These are phyloP conservation scores for Globisporangium canariense DNA, from an alignment of 352 stramenopile species.

Conservation along the genomic window DNA sequence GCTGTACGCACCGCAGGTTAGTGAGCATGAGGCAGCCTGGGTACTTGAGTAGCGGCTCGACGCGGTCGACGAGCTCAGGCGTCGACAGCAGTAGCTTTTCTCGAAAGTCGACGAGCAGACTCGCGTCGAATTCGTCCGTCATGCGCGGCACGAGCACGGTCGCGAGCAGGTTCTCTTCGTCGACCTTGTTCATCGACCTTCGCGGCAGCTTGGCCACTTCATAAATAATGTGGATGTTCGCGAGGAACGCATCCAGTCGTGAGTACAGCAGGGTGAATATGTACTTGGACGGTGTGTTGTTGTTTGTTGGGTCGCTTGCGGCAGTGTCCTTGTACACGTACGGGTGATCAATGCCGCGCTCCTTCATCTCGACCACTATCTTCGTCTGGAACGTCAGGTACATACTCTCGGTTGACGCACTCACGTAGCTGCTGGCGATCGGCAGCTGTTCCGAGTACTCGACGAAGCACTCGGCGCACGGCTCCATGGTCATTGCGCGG, in stretches of 20 bases:
- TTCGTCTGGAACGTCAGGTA: slow-evolving; percentile 67
- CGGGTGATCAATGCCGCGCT: slow-evolving; percentile 75
- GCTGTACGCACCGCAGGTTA: slow-evolving; percentile 21
- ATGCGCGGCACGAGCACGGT: slow-evolving; percentile 64
- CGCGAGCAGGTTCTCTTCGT: slow-evolving; percentile 75
- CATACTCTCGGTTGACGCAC: slow-evolving; percentile 22
- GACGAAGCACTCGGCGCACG: slow-evolving; percentile 49
- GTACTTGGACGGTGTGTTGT: slow-evolving; percentile 45
- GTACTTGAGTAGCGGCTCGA: slow-evolving; percentile 90
- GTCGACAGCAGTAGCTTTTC: slow-evolving; percentile 72
- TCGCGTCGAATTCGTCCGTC: slow-evolving; percentile 85
- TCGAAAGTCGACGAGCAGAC: slow-evolving; percentile 88
- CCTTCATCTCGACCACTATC: slow-evolving; percentile 83
- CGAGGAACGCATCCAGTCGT: slow-evolving; percentile 61
- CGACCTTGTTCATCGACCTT: slow-evolving; percentile 74
- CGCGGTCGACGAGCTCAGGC: slow-evolving; percentile 81
- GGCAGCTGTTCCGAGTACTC: slow-evolving; percentile 9
- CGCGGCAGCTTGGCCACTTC: slow-evolving; percentile 50
- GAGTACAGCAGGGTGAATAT: slow-evolving; percentile 85
- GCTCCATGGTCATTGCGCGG: slow-evolving; percentile 64
- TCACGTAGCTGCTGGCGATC: slow-evolving; percentile 27
- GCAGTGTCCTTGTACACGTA: slow-evolving; percentile 63
- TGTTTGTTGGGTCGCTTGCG: neutral
- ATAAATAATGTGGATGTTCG: slow-evolving; percentile 55
- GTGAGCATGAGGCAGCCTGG: slow-evolving; percentile 90